Conservation (phyloP, 2,329 filamentous ascomycete genomes). For the Colletotrichum cordylinicola region DNA sequence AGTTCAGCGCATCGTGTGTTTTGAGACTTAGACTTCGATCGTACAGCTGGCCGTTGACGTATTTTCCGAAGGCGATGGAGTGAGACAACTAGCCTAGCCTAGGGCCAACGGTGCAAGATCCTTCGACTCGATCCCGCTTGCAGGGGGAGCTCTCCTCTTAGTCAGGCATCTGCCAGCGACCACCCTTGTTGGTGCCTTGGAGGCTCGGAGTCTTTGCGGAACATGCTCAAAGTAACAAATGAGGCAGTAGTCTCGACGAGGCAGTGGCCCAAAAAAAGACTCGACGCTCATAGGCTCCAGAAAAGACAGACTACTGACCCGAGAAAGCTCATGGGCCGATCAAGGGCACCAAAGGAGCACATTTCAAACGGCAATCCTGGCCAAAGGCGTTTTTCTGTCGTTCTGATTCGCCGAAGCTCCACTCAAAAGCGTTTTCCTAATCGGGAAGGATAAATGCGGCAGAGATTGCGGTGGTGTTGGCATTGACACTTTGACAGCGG, state of each 20-base stretch:
- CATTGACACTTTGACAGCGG: neutral
- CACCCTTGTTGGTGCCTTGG: neutral
- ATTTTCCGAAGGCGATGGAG: neutral
- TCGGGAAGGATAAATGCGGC: neutral
- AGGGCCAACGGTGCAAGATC: neutral
- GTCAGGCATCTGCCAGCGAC: neutral
- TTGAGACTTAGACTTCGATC: neutral
- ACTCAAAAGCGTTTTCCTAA: neutral
- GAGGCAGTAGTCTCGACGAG: neutral
- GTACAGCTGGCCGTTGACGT: neutral
- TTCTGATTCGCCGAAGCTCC: neutral
- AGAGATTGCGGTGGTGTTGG: neutral
- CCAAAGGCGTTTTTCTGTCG: neutral
- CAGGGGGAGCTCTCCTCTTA: neutral
- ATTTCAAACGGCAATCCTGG: neutral
- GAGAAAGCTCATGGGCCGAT: neutral
- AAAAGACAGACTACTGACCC: neutral
- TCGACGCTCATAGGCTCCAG: neutral
- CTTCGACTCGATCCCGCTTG: neutral
- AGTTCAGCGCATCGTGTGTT: neutral
- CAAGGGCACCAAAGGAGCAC: neutral
- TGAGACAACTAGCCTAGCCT: conserved; percentile 2
- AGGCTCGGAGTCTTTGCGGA: neutral
- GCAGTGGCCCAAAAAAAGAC: neutral
- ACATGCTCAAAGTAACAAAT: neutral